Evolutionary conservation across 2,329 filamentous ascomycete genomes (phyloP), one percentile per base, ranked within the genome.

Genomic region (Colletotrichum sp.): DNA sequence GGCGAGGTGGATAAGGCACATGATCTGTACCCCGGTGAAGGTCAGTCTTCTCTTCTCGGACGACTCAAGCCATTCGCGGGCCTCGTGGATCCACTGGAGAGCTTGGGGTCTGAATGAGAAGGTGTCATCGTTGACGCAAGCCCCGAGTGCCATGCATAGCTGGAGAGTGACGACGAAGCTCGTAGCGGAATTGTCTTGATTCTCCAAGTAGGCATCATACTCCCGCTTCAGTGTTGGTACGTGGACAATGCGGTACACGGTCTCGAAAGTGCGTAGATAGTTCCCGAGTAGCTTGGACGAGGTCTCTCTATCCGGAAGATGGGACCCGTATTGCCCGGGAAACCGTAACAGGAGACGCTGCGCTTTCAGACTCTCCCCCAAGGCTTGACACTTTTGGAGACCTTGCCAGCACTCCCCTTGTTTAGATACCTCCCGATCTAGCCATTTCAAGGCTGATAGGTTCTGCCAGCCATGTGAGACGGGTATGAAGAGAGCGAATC

Each of bases 251-350:
- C 86, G 84, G 77, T 84, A 84, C 13, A 84, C 83, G 5, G 83
- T 83, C 68, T 88, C 86, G 76, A 88, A 84, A 26, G 84, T 83
- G 71, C 87, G 80, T 44, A 89, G 77, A 80, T 87, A 87, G 12
- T 82, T 67, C 3, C 82, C 78, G 30, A 87, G 71, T 4, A 87
- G 75, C 64, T 82, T 77, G 55, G 86, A 84, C 0, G 88, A 86
- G 3, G 90, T 75, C 0, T 81, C 80, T 15, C 82, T 81, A 2
- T 81, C 48, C 0, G 88, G 86, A 5, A 88, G 82, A 4, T 83
- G 81, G 52, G 81, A 80, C 8, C 88, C 86, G 3, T 83, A 88
- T 79, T 16, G 85, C 82, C 55, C 81, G 60, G 8, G 83, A 82
- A 5, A 81, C 81, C 26, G 69, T 13, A 83, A 83, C 2, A 81